Evolutionary conservation across 768 basidiomycete species (phyloP).

Genomic region (Macrolepiota fuliginosa): DNA sequence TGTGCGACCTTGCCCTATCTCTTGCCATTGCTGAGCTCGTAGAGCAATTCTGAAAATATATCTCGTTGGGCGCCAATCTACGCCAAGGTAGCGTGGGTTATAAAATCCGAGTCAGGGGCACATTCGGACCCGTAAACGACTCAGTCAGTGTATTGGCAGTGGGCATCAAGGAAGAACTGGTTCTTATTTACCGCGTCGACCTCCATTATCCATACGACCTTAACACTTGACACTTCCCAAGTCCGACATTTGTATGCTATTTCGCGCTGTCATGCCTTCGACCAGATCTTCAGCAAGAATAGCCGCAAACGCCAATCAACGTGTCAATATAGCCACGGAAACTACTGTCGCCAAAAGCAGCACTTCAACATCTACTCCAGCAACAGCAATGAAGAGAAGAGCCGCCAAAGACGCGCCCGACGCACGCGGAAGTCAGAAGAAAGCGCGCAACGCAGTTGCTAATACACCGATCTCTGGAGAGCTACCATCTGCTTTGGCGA

Average conservation of each 20-base stretch:
- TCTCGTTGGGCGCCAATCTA: no score
- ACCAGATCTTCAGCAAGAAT: constrained; percentile 32
- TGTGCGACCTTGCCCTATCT: no score
- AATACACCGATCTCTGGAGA: constrained; percentile 17
- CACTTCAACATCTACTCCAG: constrained; percentile 3
- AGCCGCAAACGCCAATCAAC: constrained; percentile 2
- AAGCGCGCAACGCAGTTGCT: constrained; percentile 3
- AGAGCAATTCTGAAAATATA: no score
- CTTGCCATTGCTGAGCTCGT: no score
- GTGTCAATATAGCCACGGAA: constrained; percentile 4
- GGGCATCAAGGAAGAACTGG: not conserved
- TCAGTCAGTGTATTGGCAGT: not conserved
- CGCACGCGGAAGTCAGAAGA: constrained; percentile 17
- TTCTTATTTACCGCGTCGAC: not conserved
- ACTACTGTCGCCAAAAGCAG: not conserved
- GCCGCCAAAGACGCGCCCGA: constrained; percentile 6
- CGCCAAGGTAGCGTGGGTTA: not conserved
- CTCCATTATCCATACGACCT: not conserved
- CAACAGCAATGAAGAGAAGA: constrained; percentile 21
- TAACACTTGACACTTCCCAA: not conserved
- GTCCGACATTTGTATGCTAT: not conserved
- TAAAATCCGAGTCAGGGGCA: constrained; percentile 2
- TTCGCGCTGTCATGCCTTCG: constrained; percentile 25
- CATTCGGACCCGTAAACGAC: not conserved
- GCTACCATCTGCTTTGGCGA: constrained; percentile 15